A percentile compares a stretch with the other conserved stretches of the same genome.
phyloP scores from a whole-genome alignment of 176 grass and related monocot genomes.

The Bothriochloa decipiens region DNA sequence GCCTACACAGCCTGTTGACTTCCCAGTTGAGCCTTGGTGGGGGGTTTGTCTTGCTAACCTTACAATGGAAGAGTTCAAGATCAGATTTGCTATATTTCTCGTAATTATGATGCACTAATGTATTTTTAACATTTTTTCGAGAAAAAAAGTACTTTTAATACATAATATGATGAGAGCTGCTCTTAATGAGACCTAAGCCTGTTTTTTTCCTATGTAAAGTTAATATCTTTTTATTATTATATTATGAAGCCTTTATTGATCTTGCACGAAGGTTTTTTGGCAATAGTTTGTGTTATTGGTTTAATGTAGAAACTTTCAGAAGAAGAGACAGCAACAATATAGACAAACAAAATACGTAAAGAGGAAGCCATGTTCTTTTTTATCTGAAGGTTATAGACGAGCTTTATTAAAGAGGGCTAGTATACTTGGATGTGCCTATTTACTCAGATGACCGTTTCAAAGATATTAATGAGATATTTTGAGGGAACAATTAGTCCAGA shows the following conservation, averaged over 20 bases:
- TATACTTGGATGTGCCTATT: slow-evolving; percentile 92
- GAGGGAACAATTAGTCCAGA: neutral
- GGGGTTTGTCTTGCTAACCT: slow-evolving; percentile 99
- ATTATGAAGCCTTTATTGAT: neutral
- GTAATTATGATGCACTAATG: neutral
- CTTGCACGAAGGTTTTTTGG: slow-evolving; percentile 35
- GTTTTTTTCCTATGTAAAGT: slow-evolving; percentile 15
- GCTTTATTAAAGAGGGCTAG: slow-evolving; percentile 75
- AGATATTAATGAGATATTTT: slow-evolving; percentile 57
- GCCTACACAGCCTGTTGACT: slow-evolving; percentile 86
- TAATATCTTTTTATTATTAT: no score
- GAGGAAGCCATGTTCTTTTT: slow-evolving; percentile 94
- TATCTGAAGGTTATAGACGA: slow-evolving; percentile 77
- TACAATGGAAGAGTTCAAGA: slow-evolving; percentile 99
- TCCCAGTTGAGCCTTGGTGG: slow-evolving; percentile 92
- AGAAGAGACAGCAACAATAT: slow-evolving; percentile 94
- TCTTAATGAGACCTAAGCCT: neutral
- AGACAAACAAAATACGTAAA: slow-evolving; percentile 97
- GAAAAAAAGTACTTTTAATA: slow-evolving; percentile 5
- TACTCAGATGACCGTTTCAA: slow-evolving; percentile 89
- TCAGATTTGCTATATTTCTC: slow-evolving; percentile 38
- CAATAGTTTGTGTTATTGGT: slow-evolving; percentile 41
- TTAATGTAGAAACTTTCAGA: slow-evolving; percentile 86
- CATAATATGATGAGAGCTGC: neutral
- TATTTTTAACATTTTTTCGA: no score